Conservation (phyloP, 73 alveolate genomes). For the Chromera velia region DNA sequence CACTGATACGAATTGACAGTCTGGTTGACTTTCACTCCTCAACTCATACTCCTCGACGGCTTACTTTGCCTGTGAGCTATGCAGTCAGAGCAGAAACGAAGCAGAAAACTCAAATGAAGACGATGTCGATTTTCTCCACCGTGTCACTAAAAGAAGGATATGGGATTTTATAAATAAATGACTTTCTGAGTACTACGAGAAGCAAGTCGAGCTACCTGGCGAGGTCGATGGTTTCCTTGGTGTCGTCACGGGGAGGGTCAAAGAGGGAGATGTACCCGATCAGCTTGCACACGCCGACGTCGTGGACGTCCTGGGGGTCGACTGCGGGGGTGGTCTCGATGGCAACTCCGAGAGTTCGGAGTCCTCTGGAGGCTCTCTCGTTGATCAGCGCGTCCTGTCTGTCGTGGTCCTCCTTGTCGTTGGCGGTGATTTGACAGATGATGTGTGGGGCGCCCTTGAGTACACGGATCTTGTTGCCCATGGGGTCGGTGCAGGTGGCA, state of each 20-base stretch:
- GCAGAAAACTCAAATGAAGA: too few relatives aligned
- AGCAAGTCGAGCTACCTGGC: conserved; percentile 2
- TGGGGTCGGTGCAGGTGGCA: conserved; percentile 7
- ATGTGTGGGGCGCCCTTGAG: conserved; percentile 42
- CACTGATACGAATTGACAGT: too few relatives aligned
- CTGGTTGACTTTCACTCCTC: too few relatives aligned
- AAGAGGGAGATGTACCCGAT: conserved; percentile 15
- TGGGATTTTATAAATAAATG: too few relatives aligned
- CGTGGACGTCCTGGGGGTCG: too few relatives aligned
- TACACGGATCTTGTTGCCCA: conserved; percentile 5
- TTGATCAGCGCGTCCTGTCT: not conserved
- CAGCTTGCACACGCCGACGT: conserved; percentile 12
- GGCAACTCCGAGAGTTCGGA: conserved; percentile 6
- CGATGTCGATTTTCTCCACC: too few relatives aligned
- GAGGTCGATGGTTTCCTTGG: conserved; percentile 18
- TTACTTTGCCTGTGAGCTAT: too few relatives aligned
- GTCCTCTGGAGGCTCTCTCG: not conserved
- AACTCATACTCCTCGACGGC: too few relatives aligned
- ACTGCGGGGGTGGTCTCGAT: too few relatives aligned
- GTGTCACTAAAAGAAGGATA: too few relatives aligned
- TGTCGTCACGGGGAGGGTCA: conserved; percentile 11
- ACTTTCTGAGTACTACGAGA: too few relatives aligned
- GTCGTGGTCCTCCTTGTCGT: not conserved
- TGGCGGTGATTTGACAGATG: not conserved
- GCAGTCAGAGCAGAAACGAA: too few relatives aligned